Evolutionary conservation across 1,284 basidiomycete genomes (phyloP).

Genomic region (Neotropicomus parvogracilis): DNA sequence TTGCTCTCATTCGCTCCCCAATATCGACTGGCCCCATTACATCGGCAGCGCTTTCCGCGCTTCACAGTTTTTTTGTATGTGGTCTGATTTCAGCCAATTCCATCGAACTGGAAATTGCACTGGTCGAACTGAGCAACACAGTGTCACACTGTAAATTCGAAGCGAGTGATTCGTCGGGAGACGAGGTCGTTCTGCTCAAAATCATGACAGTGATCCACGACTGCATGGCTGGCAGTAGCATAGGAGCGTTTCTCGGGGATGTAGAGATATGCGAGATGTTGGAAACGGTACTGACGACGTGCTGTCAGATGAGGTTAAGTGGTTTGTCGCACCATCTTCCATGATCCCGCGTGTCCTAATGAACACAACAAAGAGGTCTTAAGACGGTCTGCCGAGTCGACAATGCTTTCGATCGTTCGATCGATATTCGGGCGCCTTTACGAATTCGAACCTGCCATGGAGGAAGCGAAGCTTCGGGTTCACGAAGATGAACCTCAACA

Average conservation of each 20-base stretch:
- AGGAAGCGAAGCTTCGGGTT: conserved; percentile 60
- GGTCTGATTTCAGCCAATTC: conserved; percentile 63
- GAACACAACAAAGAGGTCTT: conserved; percentile 64
- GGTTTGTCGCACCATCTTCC: conserved; percentile 52
- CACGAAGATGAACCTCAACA: conserved; percentile 49
- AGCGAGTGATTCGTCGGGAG: conserved; percentile 90
- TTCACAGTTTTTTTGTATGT: conserved; percentile 85
- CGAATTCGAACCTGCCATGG: conserved; percentile 57
- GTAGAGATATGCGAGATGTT: conserved; percentile 97
- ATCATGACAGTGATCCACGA: conserved; percentile 91
- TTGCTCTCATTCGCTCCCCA: conserved; percentile 89
- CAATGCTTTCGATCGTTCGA: conserved; percentile 86
- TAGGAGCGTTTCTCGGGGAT: conserved; percentile 77
- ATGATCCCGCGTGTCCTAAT: conserved; percentile 15
- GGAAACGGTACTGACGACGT: conserved; percentile 95
- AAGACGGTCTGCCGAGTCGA: conserved; percentile 90
- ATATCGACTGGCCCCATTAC: conserved; percentile 94
- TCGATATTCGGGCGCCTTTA: conserved; percentile 78
- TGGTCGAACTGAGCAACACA: conserved; percentile 84
- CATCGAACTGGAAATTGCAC: conserved; percentile 54
- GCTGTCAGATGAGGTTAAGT: conserved; percentile 93
- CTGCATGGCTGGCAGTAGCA: conserved; percentile 63
- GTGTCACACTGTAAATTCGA: conserved; percentile 98
- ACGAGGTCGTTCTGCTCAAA: conserved; percentile 92
- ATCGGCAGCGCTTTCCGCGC: conserved; percentile 79